Conservation (phyloP, 805 yeast genomes). For the Osmozyma mogii region DNA sequence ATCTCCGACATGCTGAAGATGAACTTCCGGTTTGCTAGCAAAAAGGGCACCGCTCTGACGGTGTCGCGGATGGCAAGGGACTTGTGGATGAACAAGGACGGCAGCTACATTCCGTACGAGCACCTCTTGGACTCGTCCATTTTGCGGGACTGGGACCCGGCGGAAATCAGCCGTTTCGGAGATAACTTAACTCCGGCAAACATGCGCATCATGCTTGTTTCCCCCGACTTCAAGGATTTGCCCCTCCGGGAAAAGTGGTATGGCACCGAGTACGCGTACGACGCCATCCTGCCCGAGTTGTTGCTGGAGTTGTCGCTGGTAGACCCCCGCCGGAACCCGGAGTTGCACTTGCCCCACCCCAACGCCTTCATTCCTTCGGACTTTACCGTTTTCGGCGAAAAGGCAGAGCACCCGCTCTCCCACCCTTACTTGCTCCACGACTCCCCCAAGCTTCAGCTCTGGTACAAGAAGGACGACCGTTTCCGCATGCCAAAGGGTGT, state of each 20-base stretch:
- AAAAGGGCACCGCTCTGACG: slow-evolving; percentile 61
- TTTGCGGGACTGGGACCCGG: slow-evolving; percentile 51
- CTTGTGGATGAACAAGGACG: slow-evolving; percentile 41
- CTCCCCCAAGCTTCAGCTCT: slow-evolving; percentile 47
- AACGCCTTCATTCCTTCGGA: slow-evolving; percentile 79
- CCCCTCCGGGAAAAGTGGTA: slow-evolving; percentile 72
- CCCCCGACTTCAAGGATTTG: slow-evolving; percentile 39
- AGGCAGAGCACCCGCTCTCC: slow-evolving; percentile 27
- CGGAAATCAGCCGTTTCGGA: slow-evolving; percentile 42
- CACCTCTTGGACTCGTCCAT: slow-evolving; percentile 51
- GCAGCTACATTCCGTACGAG: slow-evolving; percentile 50
- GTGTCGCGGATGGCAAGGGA: slow-evolving; percentile 59
- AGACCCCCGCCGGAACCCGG: slow-evolving; percentile 13
- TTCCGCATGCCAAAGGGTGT: slow-evolving; percentile 84
- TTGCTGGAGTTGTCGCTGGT: slow-evolving; percentile 23
- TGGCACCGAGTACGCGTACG: slow-evolving; percentile 68
- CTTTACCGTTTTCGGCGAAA: slow-evolving; percentile 50
- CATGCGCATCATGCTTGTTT: slow-evolving; percentile 51
- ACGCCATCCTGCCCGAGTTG: slow-evolving; percentile 33
- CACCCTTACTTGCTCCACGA: slow-evolving; percentile 58
- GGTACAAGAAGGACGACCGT: slow-evolving; percentile 88
- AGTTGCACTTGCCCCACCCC: slow-evolving; percentile 55
- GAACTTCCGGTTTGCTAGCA: slow-evolving; percentile 75
- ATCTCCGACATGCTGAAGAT: slow-evolving; percentile 58
- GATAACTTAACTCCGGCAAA: slow-evolving; percentile 48